phyloP scores from a whole-genome alignment of 176 grass and related monocot species.

The Lolium multiflorum region DNA sequence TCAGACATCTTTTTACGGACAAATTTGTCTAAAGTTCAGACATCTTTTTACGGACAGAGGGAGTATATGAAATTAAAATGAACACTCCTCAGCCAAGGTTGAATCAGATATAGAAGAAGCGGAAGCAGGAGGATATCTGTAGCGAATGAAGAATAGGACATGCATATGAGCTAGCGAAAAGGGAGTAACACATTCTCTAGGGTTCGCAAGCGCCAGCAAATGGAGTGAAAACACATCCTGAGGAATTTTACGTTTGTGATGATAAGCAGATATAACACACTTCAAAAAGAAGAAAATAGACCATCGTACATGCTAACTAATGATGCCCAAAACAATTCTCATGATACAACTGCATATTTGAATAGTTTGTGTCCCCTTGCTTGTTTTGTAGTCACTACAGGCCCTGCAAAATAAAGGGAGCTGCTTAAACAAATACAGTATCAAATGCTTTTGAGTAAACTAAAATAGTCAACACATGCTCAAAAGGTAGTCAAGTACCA shows the following conservation, averaged over 20 bases:
- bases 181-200: too few relatives aligned
- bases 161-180: too few relatives aligned
- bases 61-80: too few relatives aligned
- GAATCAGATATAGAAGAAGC: too few relatives aligned
- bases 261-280: conserved; percentile 33
- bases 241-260: conserved; percentile 31
- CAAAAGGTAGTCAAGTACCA: background rate
- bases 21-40: too few relatives aligned
- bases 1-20: too few relatives aligned
- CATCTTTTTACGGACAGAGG: too few relatives aligned
- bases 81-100: too few relatives aligned
- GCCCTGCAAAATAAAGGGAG: conserved; percentile 39
- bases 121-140: too few relatives aligned
- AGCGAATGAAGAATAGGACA: too few relatives aligned
- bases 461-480: background rate
- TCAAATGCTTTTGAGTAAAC: background rate
- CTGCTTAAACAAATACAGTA: conserved; percentile 15
- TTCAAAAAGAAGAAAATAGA: background rate
- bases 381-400: conserved; percentile 34
- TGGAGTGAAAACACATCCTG: conserved; percentile 19
- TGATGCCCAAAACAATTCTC: background rate
- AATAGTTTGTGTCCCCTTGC: conserved; percentile 6
- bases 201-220: too few relatives aligned
- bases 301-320: conserved; percentile 17
- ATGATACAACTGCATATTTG: conserved; percentile 27